phyloP scores from a whole-genome alignment of 2,329 filamentous ascomycete species.

The Cryphonectria radicalis region DNA sequence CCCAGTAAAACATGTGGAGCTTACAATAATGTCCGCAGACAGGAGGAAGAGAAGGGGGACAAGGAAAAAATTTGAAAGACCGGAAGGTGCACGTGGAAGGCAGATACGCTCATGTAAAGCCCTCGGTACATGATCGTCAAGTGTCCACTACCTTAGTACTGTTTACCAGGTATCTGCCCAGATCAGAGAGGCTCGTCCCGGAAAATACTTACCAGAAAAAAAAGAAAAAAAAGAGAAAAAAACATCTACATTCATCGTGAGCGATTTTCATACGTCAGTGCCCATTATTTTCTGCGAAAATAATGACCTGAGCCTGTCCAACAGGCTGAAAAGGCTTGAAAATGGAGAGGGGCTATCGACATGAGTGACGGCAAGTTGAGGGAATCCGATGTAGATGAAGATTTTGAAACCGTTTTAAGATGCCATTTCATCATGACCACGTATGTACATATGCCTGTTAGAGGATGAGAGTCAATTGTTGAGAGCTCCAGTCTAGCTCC shows the following conservation, averaged over 20 bases:
- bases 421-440: background rate
- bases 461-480: background rate
- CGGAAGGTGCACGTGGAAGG: background rate
- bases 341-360: background rate
- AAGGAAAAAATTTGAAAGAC: background rate
- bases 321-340: conserved; percentile 33
- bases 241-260: conserved; percentile 22
- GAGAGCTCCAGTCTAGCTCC: conserved; percentile 1
- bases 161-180: background rate
- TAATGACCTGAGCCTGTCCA: conserved; percentile 25
- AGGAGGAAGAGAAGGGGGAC: background rate
- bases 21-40: background rate
- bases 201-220: conserved; percentile 18
- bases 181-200: background rate
- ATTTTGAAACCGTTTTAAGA: background rate
- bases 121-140: conserved; percentile 1
- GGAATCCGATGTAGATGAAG: too few species aligned
- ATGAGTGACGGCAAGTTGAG: background rate
- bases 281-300: conserved; percentile 41
- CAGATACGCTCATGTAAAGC: background rate
- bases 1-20: background rate
- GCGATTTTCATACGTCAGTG: conserved; percentile 35
- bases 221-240: too few species aligned
- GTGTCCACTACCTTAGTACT: background rate
- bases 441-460: background rate